These are phyloP conservation scores for Euphorbia peplus DNA, from an alignment of 345 rosid genomes.

Conservation along the genomic window DNA sequence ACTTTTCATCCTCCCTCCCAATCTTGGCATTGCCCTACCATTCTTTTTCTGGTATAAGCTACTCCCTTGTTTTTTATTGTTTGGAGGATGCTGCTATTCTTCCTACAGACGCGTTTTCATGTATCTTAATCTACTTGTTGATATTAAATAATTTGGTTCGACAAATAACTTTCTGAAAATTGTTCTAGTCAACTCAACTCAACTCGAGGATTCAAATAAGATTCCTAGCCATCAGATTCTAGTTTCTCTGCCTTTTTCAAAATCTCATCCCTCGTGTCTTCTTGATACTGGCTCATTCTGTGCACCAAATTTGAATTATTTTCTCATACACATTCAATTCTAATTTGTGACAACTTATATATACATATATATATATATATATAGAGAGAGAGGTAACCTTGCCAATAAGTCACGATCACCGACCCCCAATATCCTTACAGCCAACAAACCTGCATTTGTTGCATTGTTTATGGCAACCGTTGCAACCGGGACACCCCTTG, in stretches of 20 bases:
- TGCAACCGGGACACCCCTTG: constrained; percentile 93
- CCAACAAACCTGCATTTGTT: constrained; percentile 79
- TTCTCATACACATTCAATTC: not conserved
- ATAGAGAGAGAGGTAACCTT: constrained; percentile 18
- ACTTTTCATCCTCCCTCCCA: not conserved
- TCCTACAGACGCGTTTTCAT: not conserved
- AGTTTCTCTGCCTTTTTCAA: constrained; percentile 68
- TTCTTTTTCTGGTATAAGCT: not conserved
- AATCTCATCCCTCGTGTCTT: constrained; percentile 72
- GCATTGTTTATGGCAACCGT: constrained; percentile 90
- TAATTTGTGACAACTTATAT: not conserved
- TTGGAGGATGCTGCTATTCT: not conserved
- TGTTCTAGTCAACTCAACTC: not conserved
- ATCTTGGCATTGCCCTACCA: not conserved
- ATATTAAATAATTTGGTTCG: not conserved
- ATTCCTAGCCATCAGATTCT: constrained; percentile 68
- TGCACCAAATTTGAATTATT: constrained; percentile 6
- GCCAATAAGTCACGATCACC: constrained; percentile 63
- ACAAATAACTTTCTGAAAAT: no score
- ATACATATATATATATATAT: no score
- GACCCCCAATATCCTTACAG: constrained; percentile 70
- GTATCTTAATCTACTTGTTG: not conserved
- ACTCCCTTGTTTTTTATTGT: not conserved
- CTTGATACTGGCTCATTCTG: constrained; percentile 92
- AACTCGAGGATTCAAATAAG: constrained; percentile 34